Evolutionary conservation across 2,329 filamentous ascomycete genomes (phyloP).

Genomic region (Fusarium pilosicola): DNA sequence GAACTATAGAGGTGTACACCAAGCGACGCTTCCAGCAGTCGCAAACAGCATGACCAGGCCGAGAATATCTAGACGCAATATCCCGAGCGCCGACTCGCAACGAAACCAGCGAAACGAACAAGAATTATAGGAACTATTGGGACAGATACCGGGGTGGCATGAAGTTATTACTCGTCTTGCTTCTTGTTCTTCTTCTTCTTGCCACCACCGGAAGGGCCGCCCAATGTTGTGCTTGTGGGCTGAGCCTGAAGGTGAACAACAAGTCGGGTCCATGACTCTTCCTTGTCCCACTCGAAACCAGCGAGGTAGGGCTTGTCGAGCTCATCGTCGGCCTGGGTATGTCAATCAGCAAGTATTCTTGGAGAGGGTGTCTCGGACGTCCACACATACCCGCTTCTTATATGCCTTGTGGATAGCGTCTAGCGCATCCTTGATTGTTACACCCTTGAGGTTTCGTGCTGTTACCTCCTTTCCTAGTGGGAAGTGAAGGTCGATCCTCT

Average conservation of each 20-base stretch:
- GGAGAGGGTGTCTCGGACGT: not conserved
- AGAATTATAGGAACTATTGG: conserved; percentile 53
- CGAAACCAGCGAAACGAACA: conserved; percentile 54
- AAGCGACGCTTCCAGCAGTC: conserved; percentile 43
- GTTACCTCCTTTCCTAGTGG: conserved; percentile 87
- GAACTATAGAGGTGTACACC: conserved; percentile 43
- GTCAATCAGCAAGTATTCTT: conserved; percentile 1
- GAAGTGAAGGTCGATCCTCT: conserved; percentile 95
- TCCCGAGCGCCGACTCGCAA: conserved; percentile 55
- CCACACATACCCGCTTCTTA: conserved; percentile 85
- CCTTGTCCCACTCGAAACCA: conserved; percentile 96
- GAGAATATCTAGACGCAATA: conserved; percentile 57
- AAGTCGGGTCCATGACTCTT: conserved; percentile 88
- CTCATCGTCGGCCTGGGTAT: conserved; percentile 83
- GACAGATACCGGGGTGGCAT: conserved; percentile 50
- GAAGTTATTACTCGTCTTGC: conserved; percentile 54
- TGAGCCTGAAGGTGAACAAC: conserved; percentile 86
- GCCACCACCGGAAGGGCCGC: conserved; percentile 60
- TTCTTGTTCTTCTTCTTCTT: conserved; percentile 81
- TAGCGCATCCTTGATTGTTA: conserved; percentile 96
- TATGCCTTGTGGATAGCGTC: conserved; percentile 96
- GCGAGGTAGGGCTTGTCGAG: conserved; percentile 86
- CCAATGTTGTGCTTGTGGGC: conserved; percentile 57
- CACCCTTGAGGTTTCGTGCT: conserved; percentile 90
- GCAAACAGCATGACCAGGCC: conserved; percentile 45